A percentile compares a stretch with the other conserved stretches of the same genome.
Evolutionary conservation across 1,139 yeast genomes (phyloP).

Genomic region (Pichia sp.): DNA sequence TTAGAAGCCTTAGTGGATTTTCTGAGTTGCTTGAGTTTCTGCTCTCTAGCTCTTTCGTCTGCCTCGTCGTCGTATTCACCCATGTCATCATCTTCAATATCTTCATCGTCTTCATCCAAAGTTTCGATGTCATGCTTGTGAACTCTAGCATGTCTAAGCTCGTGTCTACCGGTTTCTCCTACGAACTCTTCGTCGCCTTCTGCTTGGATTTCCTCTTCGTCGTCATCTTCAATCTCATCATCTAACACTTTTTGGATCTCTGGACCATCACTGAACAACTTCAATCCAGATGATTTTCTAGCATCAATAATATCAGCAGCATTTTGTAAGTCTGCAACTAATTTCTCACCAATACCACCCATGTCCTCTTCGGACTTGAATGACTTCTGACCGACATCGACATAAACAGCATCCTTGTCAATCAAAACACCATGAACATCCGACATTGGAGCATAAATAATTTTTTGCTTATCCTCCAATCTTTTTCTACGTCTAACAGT

Average conservation of each 20-base stretch:
- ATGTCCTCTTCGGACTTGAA: constrained; percentile 51
- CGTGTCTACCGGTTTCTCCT: constrained; percentile 48
- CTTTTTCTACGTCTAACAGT: constrained; percentile 66
- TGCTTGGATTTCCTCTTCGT: constrained; percentile 33
- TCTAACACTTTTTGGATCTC: constrained; percentile 32
- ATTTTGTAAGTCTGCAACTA: constrained; percentile 75
- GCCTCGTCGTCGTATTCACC: constrained; percentile 29
- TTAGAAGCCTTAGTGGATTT: constrained; percentile 30
- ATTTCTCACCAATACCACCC: constrained; percentile 56
- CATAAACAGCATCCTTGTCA: constrained; percentile 95
- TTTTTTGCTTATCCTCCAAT: constrained; percentile 87
- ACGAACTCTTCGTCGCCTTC: constrained; percentile 29
- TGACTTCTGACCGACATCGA: constrained; percentile 64
- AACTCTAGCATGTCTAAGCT: constrained; percentile 53
- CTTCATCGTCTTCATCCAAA: constrained; percentile 43
- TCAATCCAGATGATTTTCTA: constrained; percentile 50
- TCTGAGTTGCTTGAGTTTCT: constrained; percentile 38
- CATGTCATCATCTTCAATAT: constrained; percentile 29
- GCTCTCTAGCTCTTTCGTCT: constrained; percentile 25
- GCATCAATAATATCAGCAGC: constrained; percentile 60
- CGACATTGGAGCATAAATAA: constrained; percentile 98
- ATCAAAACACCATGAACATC: constrained; percentile 97
- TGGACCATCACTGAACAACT: constrained; percentile 59
- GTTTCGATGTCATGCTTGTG: constrained; percentile 39
- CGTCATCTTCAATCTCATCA: constrained; percentile 34